Base-by-base conservation (phyloP, 164 flowering plant genomes). In the Litsea cubeba region DNA sequence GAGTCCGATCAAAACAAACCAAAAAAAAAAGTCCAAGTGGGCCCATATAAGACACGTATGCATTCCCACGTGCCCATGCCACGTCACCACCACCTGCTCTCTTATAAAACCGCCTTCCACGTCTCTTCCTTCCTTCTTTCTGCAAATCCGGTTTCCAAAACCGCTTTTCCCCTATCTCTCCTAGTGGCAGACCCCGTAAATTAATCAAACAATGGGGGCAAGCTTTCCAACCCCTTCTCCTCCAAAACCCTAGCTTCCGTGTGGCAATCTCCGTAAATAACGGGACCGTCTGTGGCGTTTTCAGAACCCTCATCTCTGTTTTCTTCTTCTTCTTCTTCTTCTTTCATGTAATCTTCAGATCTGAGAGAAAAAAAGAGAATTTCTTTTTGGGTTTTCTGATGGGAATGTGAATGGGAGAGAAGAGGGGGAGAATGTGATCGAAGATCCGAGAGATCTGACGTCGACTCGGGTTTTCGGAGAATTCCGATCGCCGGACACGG, bases 381-480 rank as follows among this genome's bases (percentile, higher is more conserved):
- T 65, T 35, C 11, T 20, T 15, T 63, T 63, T 63, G 57, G 57
- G 14, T 15, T n/a, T 57, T 18, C 7, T 6, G 62, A 91, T 91
- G 97, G 97, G 5, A 91, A 91, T 81, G 88, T 86, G 14, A 90
- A 77, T 76, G 94, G 90, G 1, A 84, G 86, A 73, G 94, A 88
- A 77, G 93, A 82, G 2, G 88, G 82, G 24, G 85, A 65, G 65
- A 75, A 32, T 54, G 85, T 71, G 2, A 73, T 69, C 62, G 82
- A 77, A 24, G 84, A 81, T 70, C 72, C 77, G 7, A 81, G 62
- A 12, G 80, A 79, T 79, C 84, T 30, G 80, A 81, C 25, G n/a
- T 54, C 1, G 84, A 79, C 14, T 81, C 51, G 11, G 74, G 62
- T 54, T 65, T 67, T 68, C 72, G 25, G 71, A 80, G 32, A 71